Conservation (phyloP, 2,329 filamentous ascomycete genomes). For the Cordyceps javanica region DNA sequence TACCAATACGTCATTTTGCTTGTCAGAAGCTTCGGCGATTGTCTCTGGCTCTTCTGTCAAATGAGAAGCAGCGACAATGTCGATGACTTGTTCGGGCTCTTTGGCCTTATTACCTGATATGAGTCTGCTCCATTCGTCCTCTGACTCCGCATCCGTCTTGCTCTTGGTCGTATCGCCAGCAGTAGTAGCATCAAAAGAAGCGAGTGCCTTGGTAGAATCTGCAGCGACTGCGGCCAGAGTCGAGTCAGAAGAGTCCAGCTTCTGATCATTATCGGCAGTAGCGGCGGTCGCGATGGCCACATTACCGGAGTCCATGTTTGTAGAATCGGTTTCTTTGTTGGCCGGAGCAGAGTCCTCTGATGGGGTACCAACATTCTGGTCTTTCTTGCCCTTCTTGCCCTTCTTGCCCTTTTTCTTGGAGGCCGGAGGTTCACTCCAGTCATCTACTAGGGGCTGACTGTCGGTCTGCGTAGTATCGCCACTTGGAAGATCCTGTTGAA, state of each 20-base stretch:
- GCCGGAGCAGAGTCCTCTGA: slow-evolving; percentile 3
- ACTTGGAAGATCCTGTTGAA: slow-evolving; percentile 19
- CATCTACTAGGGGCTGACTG: slow-evolving; percentile 17
- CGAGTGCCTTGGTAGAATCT: neutral
- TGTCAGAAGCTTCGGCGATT: neutral
- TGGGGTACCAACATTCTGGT: slow-evolving; percentile 13
- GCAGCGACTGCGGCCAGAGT: neutral
- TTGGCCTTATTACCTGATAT: slow-evolving; percentile 13
- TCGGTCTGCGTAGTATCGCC: slow-evolving; percentile 21
- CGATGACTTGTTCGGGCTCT: slow-evolving; percentile 12
- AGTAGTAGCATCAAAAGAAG: neutral
- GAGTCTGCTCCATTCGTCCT: slow-evolving; percentile 14
- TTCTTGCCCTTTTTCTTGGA: slow-evolving; percentile 31
- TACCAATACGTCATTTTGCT: neutral
- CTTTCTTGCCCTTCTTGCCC: slow-evolving; percentile 29
- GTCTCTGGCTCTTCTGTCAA: neutral
- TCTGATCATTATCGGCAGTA: neutral
- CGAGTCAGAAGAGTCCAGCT: neutral
- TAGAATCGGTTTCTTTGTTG: neutral
- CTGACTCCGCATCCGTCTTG: neutral
- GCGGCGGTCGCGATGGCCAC: neutral
- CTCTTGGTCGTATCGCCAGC: neutral
- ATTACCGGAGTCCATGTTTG: neutral
- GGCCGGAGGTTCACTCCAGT: slow-evolving; percentile 15
- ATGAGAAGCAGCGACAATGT: neutral